Evolutionary conservation across 2,329 filamentous ascomycete genomes (phyloP), one percentile per base, ranked within the genome.

Genomic region (Aspergillus unguis): DNA sequence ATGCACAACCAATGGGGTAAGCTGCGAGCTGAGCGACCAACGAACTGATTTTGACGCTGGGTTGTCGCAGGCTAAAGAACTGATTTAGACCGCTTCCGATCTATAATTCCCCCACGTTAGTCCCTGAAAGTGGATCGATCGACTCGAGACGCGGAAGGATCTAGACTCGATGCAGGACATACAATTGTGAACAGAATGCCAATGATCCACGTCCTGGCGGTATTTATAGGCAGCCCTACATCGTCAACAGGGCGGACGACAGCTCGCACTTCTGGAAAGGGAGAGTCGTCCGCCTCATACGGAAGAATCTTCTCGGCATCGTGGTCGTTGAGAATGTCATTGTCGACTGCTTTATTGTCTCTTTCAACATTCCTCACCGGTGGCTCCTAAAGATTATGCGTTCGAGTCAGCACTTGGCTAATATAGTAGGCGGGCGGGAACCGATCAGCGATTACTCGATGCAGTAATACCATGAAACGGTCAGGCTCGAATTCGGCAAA

Each of bases 1-100:
- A 72, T 25, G 65, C 65, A 45, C 67, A 69, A 3, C 76, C 76
- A 2, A 77, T 52, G 0, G 75, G 76, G 49, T 75, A 78, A 0
- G 76, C 71, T 4, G 77, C 54, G 35, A 78, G 67, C 50, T 78
- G 76, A 10, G 70, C 69, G 8, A 72, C 70, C 25, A 72, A 57
- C 4, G 69, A 58, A 45, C 64, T 71, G 52, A 72, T 71, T n/a
- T 65, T 71, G 29, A 72, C 67, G 45, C 70, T 72, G 10, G 70
- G 70, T 45, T 71, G 67, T 46, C 69, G 63, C 50, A 72, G 53
- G 50, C 66, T 72, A 57, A 72, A 72, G 52, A 72, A 69, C 47
- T 72, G 69, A 38, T 72, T 72, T 35, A 72, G 55, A 11, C 68
- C 69, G 48, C 67, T 70, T 23, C 69, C 69, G 9, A 71, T 52